A percentile compares a stretch with the other conserved stretches of the same genome.
These are phyloP conservation scores for Epichloe uncinata DNA, from an alignment of 2,329 filamentous ascomycete genomes.

Conservation along the genomic window DNA sequence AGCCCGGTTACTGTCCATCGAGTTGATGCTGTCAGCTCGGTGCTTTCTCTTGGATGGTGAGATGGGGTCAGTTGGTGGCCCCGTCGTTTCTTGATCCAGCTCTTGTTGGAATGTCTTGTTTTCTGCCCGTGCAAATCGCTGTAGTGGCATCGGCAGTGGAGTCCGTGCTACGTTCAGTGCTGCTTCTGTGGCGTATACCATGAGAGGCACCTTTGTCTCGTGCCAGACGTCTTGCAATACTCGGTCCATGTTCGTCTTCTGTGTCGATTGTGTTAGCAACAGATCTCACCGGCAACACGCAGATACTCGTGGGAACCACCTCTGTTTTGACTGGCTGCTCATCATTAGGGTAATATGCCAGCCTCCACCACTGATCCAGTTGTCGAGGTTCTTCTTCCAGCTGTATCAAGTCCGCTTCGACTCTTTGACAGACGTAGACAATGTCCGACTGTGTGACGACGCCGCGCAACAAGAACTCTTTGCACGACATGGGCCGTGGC, in stretches of 20 bases:
- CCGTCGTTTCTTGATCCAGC: slow-evolving; percentile 24
- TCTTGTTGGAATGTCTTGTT: slow-evolving; percentile 40
- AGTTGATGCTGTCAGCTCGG: slow-evolving; percentile 30
- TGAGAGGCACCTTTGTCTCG: slow-evolving; percentile 32
- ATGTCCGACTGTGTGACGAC: slow-evolving; percentile 33
- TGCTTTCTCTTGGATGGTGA: slow-evolving; percentile 34
- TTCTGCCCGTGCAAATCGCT: slow-evolving; percentile 37
- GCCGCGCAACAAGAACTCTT: slow-evolving; percentile 37
- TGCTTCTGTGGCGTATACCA: slow-evolving; percentile 41
- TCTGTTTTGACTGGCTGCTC: slow-evolving; percentile 32
- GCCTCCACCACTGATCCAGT: slow-evolving; percentile 43
- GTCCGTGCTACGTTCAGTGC: slow-evolving; percentile 24
- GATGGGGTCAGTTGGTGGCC: slow-evolving; percentile 22
- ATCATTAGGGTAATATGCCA: slow-evolving; percentile 28
- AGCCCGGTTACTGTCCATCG: slow-evolving; percentile 32
- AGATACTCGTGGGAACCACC: slow-evolving; percentile 20
- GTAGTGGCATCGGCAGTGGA: slow-evolving; percentile 24
- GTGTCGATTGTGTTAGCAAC: slow-evolving; percentile 12
- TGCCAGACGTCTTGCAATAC: slow-evolving; percentile 33
- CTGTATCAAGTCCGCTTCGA: slow-evolving; percentile 28
- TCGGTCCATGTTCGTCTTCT: slow-evolving; percentile 35
- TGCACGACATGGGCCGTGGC: slow-evolving; percentile 25
- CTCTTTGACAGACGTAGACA: slow-evolving; percentile 36
- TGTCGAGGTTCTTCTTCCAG: slow-evolving; percentile 19
- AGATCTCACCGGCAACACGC: not conserved